phyloP scores from a whole-genome alignment of 441 rosid species.

The Gossypium gossypioides region DNA sequence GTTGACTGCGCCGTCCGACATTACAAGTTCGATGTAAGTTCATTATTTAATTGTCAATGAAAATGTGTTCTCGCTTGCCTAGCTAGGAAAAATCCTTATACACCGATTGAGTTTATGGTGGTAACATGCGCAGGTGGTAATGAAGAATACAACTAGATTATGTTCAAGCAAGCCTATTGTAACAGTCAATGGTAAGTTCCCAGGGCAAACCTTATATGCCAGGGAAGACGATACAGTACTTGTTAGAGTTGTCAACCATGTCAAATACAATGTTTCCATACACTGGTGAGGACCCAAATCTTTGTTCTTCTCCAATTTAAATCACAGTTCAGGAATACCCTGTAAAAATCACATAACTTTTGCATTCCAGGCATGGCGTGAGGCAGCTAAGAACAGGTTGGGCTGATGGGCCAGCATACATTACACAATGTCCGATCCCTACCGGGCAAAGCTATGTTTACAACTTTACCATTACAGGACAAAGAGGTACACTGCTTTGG shows the following conservation, averaged over 20 bases:
- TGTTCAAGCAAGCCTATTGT: constrained; percentile 72
- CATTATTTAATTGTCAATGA: background rate
- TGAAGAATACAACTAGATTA: constrained; percentile 47
- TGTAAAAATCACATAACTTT: too few species aligned
- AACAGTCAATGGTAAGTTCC: constrained; percentile 66
- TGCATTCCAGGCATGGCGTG: constrained; percentile 62
- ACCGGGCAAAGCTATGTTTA: constrained; percentile 62
- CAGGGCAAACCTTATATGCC: constrained; percentile 85
- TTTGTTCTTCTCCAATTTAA: background rate
- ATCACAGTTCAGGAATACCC: background rate
- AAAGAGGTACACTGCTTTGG: constrained; percentile 85
- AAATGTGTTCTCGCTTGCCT: too few species aligned
- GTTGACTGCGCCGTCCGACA: constrained; percentile 53
- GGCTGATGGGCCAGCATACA: constrained; percentile 91
- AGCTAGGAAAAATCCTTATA: too few species aligned
- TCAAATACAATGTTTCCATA: constrained; percentile 62
- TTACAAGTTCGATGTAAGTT: constrained; percentile 68
- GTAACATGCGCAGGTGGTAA: constrained; percentile 43
- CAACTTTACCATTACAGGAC: constrained; percentile 77
- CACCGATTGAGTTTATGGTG: background rate
- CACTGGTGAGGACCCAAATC: constrained; percentile 47
- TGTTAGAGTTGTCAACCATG: constrained; percentile 63
- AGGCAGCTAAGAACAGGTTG: constrained; percentile 78
- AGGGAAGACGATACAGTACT: constrained; percentile 79
- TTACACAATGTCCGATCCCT: constrained; percentile 79